These are phyloP conservation scores for Coffea canephora DNA, from an alignment of 257 asterid species.

Conservation along the genomic window DNA sequence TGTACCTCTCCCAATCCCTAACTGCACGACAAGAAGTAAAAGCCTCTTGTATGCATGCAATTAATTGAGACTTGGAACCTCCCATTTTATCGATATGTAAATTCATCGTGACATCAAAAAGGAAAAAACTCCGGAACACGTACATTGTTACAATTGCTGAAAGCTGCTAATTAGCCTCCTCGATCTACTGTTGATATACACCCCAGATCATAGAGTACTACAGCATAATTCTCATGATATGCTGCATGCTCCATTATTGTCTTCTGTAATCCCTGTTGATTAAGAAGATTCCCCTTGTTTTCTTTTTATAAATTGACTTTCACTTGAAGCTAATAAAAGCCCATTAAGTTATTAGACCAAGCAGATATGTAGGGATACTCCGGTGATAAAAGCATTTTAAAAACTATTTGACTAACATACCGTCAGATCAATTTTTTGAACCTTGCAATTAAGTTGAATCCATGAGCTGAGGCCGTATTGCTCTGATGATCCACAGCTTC, in stretches of 20 bases:
- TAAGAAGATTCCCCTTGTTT: slow-evolving; percentile 15
- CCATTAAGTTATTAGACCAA: slow-evolving; percentile 27
- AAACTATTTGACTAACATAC: slow-evolving; percentile 34
- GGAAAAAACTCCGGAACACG: too few relatives aligned
- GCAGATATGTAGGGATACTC: slow-evolving; percentile 81
- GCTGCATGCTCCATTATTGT: not conserved
- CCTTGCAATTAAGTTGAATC: slow-evolving; percentile 24
- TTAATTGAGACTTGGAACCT: too few relatives aligned
- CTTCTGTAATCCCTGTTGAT: slow-evolving; percentile 1
- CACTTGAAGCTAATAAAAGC: slow-evolving; percentile 11
- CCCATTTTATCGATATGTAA: too few relatives aligned
- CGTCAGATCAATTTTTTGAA: slow-evolving; percentile 11
- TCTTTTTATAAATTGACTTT: slow-evolving; percentile 25
- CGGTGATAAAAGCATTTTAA: slow-evolving; percentile 22
- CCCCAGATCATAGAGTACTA: not conserved
- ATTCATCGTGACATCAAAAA: too few relatives aligned
- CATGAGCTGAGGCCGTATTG: slow-evolving; percentile 7
- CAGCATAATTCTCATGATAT: not conserved
- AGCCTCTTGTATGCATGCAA: too few relatives aligned
- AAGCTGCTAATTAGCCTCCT: too few relatives aligned
- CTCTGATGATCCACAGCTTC: slow-evolving; percentile 19
- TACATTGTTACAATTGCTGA: too few relatives aligned
- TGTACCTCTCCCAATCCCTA: too few relatives aligned
- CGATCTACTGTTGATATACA: not conserved
- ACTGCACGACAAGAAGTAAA: too few relatives aligned